These are phyloP conservation scores for Typha latifolia DNA, from an alignment of 176 grass and related monocot genomes.

Conservation along the genomic window DNA sequence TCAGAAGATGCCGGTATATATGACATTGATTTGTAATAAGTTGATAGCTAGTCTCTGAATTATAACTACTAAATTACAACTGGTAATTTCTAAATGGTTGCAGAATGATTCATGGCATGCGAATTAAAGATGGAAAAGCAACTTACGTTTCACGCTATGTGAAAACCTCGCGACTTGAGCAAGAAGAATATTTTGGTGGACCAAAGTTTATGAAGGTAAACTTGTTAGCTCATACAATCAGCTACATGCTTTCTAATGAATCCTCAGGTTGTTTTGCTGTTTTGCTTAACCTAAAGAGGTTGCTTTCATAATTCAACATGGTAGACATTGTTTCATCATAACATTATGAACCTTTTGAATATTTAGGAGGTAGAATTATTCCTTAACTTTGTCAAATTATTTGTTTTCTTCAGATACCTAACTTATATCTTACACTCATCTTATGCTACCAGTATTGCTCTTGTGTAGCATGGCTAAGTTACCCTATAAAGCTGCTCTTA, in stretches of 20 bases:
- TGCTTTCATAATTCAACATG: neutral
- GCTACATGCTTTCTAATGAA: neutral
- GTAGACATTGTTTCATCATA: neutral
- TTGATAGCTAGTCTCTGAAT: neutral
- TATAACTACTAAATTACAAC: neutral
- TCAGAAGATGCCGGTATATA: too few relatives aligned
- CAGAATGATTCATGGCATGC: slow-evolving; percentile 97
- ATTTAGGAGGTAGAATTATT: too few relatives aligned
- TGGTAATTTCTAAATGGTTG: slow-evolving; percentile 3
- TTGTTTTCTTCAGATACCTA: neutral
- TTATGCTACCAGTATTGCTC: too few relatives aligned
- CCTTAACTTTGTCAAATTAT: neutral
- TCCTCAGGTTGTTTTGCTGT: neutral
- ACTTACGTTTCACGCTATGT: slow-evolving; percentile 93
- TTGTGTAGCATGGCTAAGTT: too few relatives aligned
- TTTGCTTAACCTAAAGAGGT: neutral
- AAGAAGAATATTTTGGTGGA: slow-evolving; percentile 88
- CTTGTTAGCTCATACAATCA: neutral
- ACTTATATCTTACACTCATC: too few relatives aligned
- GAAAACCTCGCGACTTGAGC: slow-evolving; percentile 77
- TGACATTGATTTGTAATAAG: too few relatives aligned
- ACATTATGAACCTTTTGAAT: too few relatives aligned
- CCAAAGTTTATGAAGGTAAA: slow-evolving; percentile 91
- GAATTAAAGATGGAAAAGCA: slow-evolving; percentile 90
- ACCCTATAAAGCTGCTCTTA: too few relatives aligned